phyloP scores from a whole-genome alignment of 192 early-diverging fungal species.

The Coemansia furcata region DNA sequence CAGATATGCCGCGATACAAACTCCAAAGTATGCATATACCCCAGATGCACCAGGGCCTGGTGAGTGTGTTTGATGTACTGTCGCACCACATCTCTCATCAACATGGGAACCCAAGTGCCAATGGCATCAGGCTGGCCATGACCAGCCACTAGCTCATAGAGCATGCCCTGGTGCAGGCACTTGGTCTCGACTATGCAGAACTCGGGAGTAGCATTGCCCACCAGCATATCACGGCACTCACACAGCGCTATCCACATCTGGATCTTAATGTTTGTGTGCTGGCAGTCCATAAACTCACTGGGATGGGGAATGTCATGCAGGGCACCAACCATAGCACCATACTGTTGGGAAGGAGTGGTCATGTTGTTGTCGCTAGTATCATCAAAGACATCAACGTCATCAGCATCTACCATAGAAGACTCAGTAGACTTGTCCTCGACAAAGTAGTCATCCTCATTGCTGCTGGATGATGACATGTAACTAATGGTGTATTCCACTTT shows the following conservation, averaged over 20 bases:
- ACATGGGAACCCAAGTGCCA: slow-evolving; percentile 8
- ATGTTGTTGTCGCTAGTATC: not conserved
- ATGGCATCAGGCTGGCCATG: not conserved
- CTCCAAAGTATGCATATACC: slow-evolving; percentile 1
- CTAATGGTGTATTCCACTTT: too few species aligned
- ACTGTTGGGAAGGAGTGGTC: not conserved
- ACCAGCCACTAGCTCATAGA: not conserved
- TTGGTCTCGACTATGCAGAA: slow-evolving; percentile 1
- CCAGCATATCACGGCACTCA: not conserved
- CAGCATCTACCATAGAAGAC: too few species aligned
- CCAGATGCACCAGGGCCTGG: slow-evolving; percentile 3
- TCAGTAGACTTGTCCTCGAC: too few species aligned
- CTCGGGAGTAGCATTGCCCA: not conserved
- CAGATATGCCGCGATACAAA: not conserved
- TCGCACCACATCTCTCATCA: not conserved
- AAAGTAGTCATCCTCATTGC: too few species aligned
- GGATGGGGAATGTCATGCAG: not conserved
- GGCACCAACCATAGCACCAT: not conserved
- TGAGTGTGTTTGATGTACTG: not conserved
- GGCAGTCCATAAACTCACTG: not conserved
- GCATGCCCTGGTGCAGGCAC: not conserved
- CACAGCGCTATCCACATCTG: slow-evolving; percentile 5
- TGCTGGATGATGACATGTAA: too few species aligned
- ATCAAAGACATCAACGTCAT: not conserved
- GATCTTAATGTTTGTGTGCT: not conserved